Percentiles rank a stretch among this genome's conserved stretches.
phyloP scores from a whole-genome alignment of 75 land plant species.

The Selaginella tamariscina region DNA sequence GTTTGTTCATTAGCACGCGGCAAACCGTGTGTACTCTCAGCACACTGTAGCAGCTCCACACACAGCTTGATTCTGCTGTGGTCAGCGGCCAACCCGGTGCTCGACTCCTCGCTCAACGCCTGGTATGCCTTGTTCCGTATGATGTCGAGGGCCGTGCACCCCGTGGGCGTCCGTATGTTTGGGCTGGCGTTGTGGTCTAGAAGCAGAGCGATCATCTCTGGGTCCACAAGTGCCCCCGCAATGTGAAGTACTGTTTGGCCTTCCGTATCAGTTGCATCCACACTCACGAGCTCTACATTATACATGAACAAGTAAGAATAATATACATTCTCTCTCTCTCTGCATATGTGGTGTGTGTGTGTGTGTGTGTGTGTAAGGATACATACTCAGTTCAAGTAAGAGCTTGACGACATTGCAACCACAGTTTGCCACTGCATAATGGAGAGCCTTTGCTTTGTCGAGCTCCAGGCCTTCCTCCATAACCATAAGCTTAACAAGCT shows the following conservation, averaged over 20 bases:
- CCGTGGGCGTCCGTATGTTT: constrained; percentile 48
- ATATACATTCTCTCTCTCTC: too few relatives aligned
- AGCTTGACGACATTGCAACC: constrained; percentile 25
- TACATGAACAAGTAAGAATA: too few relatives aligned
- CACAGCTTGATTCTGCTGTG: constrained; percentile 78
- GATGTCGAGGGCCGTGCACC: constrained; percentile 71
- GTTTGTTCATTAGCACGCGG: too few relatives aligned
- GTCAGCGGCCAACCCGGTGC: constrained; percentile 35
- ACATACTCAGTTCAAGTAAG: background rate
- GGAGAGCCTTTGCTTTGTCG: constrained; percentile 74
- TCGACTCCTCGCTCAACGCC: constrained; percentile 38
- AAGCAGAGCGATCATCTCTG: constrained; percentile 93
- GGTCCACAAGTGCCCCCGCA: constrained; percentile 72
- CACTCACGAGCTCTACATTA: constrained; percentile 56
- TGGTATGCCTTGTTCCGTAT: constrained; percentile 54
- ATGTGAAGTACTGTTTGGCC: constrained; percentile 78
- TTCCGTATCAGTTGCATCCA: constrained; percentile 50
- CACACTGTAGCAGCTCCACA: constrained; percentile 84
- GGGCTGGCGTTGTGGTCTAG: constrained; percentile 92
- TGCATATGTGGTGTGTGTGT: too few relatives aligned
- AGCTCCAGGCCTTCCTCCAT: constrained; percentile 94
- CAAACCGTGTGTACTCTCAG: too few relatives aligned
- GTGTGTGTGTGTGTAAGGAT: too few relatives aligned
- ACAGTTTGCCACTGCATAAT: constrained; percentile 77
- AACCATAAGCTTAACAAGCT: constrained; percentile 93